phyloP scores from a whole-genome alignment of 176 grass and related monocot genomes.

The Aegilops longissima region DNA sequence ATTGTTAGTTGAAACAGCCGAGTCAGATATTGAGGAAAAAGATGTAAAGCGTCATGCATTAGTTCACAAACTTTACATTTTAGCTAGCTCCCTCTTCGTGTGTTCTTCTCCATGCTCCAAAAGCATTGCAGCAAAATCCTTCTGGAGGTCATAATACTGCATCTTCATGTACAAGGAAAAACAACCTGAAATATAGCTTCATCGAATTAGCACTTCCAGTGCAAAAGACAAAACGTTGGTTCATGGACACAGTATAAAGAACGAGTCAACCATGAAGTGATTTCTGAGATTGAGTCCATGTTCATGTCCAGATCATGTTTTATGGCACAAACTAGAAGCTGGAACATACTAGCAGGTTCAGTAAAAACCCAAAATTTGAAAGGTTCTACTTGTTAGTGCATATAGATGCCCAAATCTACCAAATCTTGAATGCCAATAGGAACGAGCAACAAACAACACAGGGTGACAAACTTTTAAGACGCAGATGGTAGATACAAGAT shows the following conservation, averaged over 20 bases:
- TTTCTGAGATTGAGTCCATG: background rate
- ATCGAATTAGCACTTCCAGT: background rate
- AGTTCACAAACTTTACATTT: slow-evolving; percentile 31
- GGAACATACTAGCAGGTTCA: background rate
- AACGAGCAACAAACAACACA: too few species aligned
- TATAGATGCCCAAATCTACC: background rate
- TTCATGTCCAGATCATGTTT: background rate
- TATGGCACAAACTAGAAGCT: background rate
- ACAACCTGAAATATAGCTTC: slow-evolving; percentile 17
- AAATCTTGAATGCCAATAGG: too few species aligned
- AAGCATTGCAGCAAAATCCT: background rate
- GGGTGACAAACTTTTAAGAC: too few species aligned
- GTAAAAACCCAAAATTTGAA: background rate
- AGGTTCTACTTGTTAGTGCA: background rate
- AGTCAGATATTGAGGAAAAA: background rate
- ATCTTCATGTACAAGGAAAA: accelerated
- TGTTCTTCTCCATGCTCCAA: background rate
- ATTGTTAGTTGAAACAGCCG: background rate
- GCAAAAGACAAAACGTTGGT: background rate
- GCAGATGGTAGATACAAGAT: background rate
- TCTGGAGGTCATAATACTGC: background rate
- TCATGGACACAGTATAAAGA: background rate
- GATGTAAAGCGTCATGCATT: background rate
- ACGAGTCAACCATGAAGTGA: background rate
- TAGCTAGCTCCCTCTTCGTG: slow-evolving; percentile 44